Conservation (phyloP, 2,329 filamentous ascomycete genomes). For the Colletotrichum lentis region DNA sequence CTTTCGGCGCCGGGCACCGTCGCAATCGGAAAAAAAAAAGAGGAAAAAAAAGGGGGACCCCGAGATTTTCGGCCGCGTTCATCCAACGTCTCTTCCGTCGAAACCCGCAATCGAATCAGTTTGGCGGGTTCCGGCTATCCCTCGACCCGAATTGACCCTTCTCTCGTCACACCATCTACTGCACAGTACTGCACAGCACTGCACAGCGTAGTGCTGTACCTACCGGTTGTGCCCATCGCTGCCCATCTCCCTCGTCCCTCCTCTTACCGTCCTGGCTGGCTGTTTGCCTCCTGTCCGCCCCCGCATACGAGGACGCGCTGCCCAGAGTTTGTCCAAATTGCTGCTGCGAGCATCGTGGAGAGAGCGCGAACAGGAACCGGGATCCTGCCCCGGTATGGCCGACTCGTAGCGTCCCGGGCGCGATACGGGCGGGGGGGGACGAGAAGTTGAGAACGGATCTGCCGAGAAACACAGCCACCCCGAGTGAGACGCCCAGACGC, state of each 20-base stretch:
- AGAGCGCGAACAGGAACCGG: conserved; percentile 17
- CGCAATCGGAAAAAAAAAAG: background rate
- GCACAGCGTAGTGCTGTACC: background rate
- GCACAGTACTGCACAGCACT: background rate
- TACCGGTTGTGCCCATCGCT: background rate
- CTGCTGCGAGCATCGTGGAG: conserved; percentile 21
- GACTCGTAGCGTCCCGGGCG: conserved; percentile 31
- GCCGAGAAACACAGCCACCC: conserved; percentile 37
- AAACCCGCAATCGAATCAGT: conserved; percentile 20
- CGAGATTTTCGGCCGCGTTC: background rate
- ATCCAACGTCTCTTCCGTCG: background rate
- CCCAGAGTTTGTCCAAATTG: conserved; percentile 26
- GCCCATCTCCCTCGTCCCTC: background rate
- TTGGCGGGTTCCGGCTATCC: conserved; percentile 21
- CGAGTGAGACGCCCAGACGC: conserved; percentile 36
- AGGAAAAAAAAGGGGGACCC: background rate
- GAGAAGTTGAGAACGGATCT: conserved; percentile 21
- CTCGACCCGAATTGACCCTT: conserved; percentile 7
- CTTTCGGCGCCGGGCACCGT: background rate
- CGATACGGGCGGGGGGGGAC: conserved; percentile 29
- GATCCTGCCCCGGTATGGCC: conserved; percentile 25
- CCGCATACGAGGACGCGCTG: conserved; percentile 26
- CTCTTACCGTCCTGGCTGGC: background rate
- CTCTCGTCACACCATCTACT: conserved; percentile 27
- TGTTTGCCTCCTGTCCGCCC: conserved; percentile 7